phyloP scores from a whole-genome alignment of 2,329 filamentous ascomycete genomes.

The Verticillium klebahnii region DNA sequence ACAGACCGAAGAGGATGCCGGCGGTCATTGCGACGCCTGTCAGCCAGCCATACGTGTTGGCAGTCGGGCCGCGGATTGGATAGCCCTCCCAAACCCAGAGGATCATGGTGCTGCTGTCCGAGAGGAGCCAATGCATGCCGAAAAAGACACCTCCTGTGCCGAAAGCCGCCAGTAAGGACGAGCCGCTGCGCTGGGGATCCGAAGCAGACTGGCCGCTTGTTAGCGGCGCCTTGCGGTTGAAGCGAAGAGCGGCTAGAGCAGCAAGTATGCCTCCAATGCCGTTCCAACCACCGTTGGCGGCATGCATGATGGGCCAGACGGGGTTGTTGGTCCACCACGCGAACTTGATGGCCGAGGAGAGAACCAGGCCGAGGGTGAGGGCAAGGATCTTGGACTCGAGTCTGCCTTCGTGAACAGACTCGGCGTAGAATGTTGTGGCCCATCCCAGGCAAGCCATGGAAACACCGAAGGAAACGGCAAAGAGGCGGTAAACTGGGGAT shows the following conservation, averaged over 20 bases:
- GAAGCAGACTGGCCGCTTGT: conserved; percentile 29
- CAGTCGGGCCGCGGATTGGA: conserved; percentile 80
- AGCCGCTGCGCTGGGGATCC: conserved; percentile 49
- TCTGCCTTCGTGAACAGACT: conserved; percentile 66
- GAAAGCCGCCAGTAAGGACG: conserved; percentile 65
- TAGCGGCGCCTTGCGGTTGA: conserved; percentile 62
- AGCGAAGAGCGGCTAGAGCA: conserved; percentile 68
- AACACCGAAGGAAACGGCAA: conserved; percentile 76
- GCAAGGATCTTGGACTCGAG: conserved; percentile 80
- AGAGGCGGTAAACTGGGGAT: conserved; percentile 70
- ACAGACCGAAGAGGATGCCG: conserved; percentile 73
- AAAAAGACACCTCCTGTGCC: conserved; percentile 85
- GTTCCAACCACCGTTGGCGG: conserved; percentile 88
- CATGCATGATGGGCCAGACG: conserved; percentile 91
- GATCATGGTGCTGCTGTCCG: conserved; percentile 98
- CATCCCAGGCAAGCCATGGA: conserved; percentile 78
- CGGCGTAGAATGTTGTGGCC: conserved; percentile 75
- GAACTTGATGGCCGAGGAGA: conserved; percentile 87
- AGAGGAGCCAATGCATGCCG: conserved; percentile 84
- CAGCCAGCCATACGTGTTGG: conserved; percentile 83
- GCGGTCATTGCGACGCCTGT: conserved; percentile 83
- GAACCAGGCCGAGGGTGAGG: conserved; percentile 74
- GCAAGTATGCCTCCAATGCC: conserved; percentile 74
- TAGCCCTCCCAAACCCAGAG: conserved; percentile 98
- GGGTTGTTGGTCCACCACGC: conserved; percentile 94